phyloP scores from a whole-genome alignment of 2,329 filamentous ascomycete species.

The Phaeophleospora eucalypticola region DNA sequence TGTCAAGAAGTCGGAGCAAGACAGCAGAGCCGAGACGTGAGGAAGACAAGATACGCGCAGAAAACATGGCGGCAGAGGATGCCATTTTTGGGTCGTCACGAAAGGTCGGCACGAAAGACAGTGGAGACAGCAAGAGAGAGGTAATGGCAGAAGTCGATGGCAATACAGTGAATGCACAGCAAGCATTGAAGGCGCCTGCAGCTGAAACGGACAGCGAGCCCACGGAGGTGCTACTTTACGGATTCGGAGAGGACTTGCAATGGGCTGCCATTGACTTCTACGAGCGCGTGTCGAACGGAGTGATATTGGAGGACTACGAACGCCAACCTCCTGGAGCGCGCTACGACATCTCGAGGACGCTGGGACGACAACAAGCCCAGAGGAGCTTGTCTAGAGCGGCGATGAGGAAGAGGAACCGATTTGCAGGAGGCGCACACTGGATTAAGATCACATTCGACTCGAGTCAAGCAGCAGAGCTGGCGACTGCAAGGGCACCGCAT shows the following conservation, averaged over 20 bases:
- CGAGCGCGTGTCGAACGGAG: slow-evolving; percentile 73
- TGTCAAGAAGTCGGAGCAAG: slow-evolving; percentile 34
- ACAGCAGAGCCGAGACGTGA: slow-evolving; percentile 57
- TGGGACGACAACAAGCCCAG: slow-evolving; percentile 66
- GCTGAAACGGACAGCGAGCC: slow-evolving; percentile 42
- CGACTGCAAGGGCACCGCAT: slow-evolving; percentile 46
- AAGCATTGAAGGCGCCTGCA: slow-evolving; percentile 22
- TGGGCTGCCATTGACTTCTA: slow-evolving; percentile 88
- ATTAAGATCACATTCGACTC: slow-evolving; percentile 58
- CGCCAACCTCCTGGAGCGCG: slow-evolving; percentile 72
- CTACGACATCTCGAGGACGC: slow-evolving; percentile 70
- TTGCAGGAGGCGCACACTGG: slow-evolving; percentile 85
- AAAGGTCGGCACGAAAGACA: slow-evolving; percentile 27
- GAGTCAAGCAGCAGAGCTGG: slow-evolving; percentile 46
- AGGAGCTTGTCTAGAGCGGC: slow-evolving; percentile 67
- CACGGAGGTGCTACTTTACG: slow-evolving; percentile 80
- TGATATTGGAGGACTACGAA: slow-evolving; percentile 90
- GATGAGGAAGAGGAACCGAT: slow-evolving; percentile 72
- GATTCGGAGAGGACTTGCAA: slow-evolving; percentile 64
- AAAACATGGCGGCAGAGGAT: slow-evolving; percentile 45
- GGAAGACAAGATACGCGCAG: slow-evolving; percentile 49
- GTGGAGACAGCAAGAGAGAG: slow-evolving; percentile 22
- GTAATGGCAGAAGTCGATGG: slow-evolving; percentile 28
- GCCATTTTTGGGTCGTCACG: slow-evolving; percentile 41
- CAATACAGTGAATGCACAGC: slow-evolving; percentile 16